Evolutionary conservation across 306 rosid genomes (phyloP).

Genomic region (Spatholobus suberectus): DNA sequence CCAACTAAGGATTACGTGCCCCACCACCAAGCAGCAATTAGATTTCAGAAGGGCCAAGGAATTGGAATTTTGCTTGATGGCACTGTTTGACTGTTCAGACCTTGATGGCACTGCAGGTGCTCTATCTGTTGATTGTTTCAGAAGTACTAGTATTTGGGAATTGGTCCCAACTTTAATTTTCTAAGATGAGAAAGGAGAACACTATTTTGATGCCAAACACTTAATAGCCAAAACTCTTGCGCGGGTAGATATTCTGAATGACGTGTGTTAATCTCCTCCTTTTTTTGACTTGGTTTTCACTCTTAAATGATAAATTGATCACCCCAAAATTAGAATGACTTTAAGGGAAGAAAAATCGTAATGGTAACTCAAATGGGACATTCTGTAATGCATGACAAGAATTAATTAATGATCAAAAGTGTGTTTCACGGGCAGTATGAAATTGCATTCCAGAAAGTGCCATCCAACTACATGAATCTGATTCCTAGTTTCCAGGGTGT

Average conservation of each 20-base stretch:
- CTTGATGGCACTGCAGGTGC: slow-evolving; percentile 22
- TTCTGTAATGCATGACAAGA: background rate
- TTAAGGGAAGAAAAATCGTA: background rate
- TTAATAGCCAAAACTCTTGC: slow-evolving; percentile 16
- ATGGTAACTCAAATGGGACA: background rate
- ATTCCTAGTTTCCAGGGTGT: slow-evolving; percentile 29
- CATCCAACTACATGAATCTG: slow-evolving; percentile 9
- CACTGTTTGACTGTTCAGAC: slow-evolving; percentile 11
- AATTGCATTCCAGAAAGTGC: slow-evolving; percentile 7
- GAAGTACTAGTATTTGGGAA: background rate
- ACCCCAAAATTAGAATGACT: background rate
- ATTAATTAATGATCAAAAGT: background rate
- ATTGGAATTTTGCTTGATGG: slow-evolving; percentile 21
- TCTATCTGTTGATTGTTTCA: background rate
- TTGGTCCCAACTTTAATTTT: slow-evolving; percentile 17
- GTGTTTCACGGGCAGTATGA: background rate
- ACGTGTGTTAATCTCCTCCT: background rate
- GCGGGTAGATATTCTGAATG: background rate
- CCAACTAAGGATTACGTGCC: slow-evolving; percentile 42
- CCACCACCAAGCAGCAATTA: slow-evolving; percentile 38
- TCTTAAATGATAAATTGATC: background rate
- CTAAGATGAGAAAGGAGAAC: background rate
- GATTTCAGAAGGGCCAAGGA: background rate
- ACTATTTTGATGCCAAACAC: slow-evolving; percentile 6
- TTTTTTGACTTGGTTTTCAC: background rate